Evolutionary conservation across 2,329 filamentous ascomycete species (phyloP), one percentile per base, ranked within the genome.

Genomic region (Fusarium buharicum): DNA sequence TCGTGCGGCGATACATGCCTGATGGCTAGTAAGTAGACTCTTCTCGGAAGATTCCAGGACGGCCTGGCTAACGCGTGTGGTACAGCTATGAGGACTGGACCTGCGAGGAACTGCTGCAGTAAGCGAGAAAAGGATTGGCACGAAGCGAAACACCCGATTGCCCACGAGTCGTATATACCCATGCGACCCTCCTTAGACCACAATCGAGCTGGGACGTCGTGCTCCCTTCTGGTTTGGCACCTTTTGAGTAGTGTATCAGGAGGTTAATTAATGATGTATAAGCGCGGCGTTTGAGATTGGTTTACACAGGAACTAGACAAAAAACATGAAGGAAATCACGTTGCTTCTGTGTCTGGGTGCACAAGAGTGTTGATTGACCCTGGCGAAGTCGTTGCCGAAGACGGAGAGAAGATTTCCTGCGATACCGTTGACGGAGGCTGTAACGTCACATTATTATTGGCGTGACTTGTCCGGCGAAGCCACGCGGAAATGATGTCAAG

Each of bases 41-140:
- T 49, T 50, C 9, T 11, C 6, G 17, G 18, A 11, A 12, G 12
- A 18, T n/a, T 17, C 39, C 13, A 7, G 12, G 22, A 44, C 34
- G 8, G 20, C 22, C 18, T 50, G 31, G 34, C 67, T 66, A 48
- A 71, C 52, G 27, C 20, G 14, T 34, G 22, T 38, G 48, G 55
- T 30, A n/a, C 67, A 94, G 91, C 81, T 98, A 98, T 78, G 95
- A 99, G 84, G 95, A 99, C 77, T 99, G 95, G 95, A 96, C 93
- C 31, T 97, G 93, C 79, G 95, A 98, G 79, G 95, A 99, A 79
- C 83, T 98, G 65, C 84, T 97, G 51, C 84, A 86, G 76, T 87
- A 76, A 72, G 75, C 70, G 50, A 45, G 18, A 45, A 48, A 37
- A 44, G 51, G 49, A 30, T 36, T 46, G 44, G 54, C 58, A 52